Evolutionary conservation across 345 rosid species (phyloP).

Genomic region (Camelina laxa): DNA sequence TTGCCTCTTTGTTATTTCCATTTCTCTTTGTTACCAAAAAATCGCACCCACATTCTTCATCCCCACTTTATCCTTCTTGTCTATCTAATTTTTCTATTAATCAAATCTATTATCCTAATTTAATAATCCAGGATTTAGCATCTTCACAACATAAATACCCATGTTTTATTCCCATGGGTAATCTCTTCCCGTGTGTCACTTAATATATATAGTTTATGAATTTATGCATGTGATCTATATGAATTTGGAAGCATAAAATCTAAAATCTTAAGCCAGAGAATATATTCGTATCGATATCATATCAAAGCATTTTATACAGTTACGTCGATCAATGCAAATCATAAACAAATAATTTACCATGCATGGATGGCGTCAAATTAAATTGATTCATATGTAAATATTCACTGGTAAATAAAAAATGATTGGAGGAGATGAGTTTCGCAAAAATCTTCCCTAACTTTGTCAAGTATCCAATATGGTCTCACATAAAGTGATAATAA

Average conservation of each 20-base stretch:
- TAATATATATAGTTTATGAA: constrained; percentile 18
- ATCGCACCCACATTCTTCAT: constrained; percentile 33
- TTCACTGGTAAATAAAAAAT: background rate
- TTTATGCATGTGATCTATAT: constrained; percentile 24
- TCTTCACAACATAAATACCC: background rate
- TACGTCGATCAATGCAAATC: background rate
- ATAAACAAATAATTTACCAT: background rate
- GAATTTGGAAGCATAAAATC: constrained; percentile 15
- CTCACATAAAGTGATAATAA: constrained; percentile 16
- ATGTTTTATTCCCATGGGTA: constrained; percentile 25
- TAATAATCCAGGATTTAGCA: constrained; percentile 19
- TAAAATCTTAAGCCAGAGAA: constrained; percentile 19
- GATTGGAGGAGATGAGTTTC: constrained; percentile 21
- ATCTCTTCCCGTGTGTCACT: background rate
- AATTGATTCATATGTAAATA: background rate
- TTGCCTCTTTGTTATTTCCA: constrained; percentile 34
- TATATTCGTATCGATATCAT: constrained; percentile 24
- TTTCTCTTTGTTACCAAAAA: constrained; percentile 33
- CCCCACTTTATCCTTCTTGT: constrained; percentile 33
- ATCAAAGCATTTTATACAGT: constrained; percentile 21
- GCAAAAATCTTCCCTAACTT: constrained; percentile 40
- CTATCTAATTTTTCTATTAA: background rate
- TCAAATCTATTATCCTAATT: constrained; percentile 7
- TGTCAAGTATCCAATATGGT: constrained; percentile 27
- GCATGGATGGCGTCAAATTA: too few relatives aligned